These are phyloP conservation scores for Paratrypanosoma confusum DNA, from an alignment of 208 protist species.

Conservation along the genomic window DNA sequence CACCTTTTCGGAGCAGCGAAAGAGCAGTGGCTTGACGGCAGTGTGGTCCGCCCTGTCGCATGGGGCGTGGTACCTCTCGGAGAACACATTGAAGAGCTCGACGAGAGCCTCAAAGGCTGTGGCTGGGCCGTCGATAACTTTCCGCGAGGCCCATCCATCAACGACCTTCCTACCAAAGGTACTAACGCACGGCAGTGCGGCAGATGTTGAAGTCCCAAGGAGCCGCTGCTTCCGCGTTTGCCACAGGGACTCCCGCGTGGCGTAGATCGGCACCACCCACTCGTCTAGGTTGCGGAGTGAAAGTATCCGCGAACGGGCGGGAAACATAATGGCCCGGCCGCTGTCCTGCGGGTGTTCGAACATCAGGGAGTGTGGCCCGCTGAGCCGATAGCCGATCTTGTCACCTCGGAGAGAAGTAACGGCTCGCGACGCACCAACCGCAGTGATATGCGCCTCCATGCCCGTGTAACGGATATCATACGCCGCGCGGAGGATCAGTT, in stretches of 20 bases:
- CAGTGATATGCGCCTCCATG: slow-evolving; percentile 15
- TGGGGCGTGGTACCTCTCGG: slow-evolving; percentile 15
- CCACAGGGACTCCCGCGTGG: slow-evolving; percentile 17
- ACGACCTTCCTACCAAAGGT: slow-evolving; percentile 20
- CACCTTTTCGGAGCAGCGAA: slow-evolving; percentile 9
- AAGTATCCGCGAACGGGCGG: slow-evolving; percentile 31
- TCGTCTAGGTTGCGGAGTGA: slow-evolving; percentile 42
- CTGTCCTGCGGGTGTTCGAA: slow-evolving; percentile 38
- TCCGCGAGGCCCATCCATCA: slow-evolving; percentile 35
- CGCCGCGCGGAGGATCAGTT: slow-evolving; percentile 67
- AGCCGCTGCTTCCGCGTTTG: slow-evolving; percentile 31
- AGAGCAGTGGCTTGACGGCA: slow-evolving; percentile 9
- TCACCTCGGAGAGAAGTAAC: slow-evolving; percentile 31
- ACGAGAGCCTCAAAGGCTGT: slow-evolving; percentile 24
- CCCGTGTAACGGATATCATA: slow-evolving; percentile 56
- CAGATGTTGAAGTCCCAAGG: slow-evolving; percentile 21
- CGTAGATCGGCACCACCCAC: slow-evolving; percentile 47
- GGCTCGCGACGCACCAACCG: not conserved
- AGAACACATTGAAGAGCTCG: slow-evolving; percentile 45
- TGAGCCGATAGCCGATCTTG: slow-evolving; percentile 22
- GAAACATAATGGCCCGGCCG: slow-evolving; percentile 46
- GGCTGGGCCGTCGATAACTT: slow-evolving; percentile 23
- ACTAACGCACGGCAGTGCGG: slow-evolving; percentile 29
- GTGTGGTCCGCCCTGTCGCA: slow-evolving; percentile 14
- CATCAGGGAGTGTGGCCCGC: slow-evolving; percentile 25